A percentile compares a stretch with the other conserved stretches of the same genome.
Evolutionary conservation across 441 rosid genomes (phyloP).

Genomic region (Adansonia gregorii): DNA sequence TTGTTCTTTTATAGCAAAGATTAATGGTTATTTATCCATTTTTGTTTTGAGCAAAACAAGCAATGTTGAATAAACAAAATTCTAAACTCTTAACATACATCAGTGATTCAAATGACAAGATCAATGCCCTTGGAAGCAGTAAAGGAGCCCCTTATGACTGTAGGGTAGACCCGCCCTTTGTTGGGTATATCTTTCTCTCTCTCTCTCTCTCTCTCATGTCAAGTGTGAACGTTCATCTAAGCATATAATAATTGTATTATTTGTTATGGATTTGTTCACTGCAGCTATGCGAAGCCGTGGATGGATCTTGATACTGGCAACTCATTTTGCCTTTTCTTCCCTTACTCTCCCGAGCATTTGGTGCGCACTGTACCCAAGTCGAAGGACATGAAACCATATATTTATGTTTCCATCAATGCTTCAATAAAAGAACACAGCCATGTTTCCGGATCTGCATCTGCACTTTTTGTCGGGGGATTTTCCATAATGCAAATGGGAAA

Average conservation of each 20-base stretch:
- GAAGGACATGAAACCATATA: slow-evolving; percentile 60
- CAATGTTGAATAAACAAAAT: neutral
- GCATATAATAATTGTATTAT: slow-evolving; percentile 17
- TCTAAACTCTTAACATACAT: slow-evolving; percentile 7
- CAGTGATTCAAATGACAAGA: slow-evolving; percentile 35
- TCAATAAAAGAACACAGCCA: slow-evolving; percentile 59
- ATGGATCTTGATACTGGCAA: slow-evolving; percentile 60
- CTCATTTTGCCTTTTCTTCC: slow-evolving; percentile 81
- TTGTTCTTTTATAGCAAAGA: neutral
- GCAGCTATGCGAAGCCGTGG: slow-evolving; percentile 88
- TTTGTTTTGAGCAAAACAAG: slow-evolving; percentile 9
- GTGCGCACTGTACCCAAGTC: slow-evolving; percentile 54
- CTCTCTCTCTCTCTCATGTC: slow-evolving; percentile 21
- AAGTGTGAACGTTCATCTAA: slow-evolving; percentile 15
- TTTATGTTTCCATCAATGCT: slow-evolving; percentile 66
- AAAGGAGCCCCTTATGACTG: slow-evolving; percentile 61
- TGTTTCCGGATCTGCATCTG: slow-evolving; percentile 81
- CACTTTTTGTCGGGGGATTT: slow-evolving; percentile 89
- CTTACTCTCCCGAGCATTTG: slow-evolving; percentile 90
- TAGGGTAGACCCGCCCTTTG: slow-evolving; percentile 72
- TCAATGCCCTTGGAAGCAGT: slow-evolving; percentile 42
- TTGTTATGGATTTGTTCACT: slow-evolving; percentile 35
- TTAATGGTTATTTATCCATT: neutral
- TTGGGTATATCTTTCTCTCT: slow-evolving; percentile 61
- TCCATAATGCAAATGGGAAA: slow-evolving; percentile 65